These are phyloP conservation scores for Musa schizocarpa DNA, from an alignment of 176 grass and related monocot genomes.

Conservation along the genomic window DNA sequence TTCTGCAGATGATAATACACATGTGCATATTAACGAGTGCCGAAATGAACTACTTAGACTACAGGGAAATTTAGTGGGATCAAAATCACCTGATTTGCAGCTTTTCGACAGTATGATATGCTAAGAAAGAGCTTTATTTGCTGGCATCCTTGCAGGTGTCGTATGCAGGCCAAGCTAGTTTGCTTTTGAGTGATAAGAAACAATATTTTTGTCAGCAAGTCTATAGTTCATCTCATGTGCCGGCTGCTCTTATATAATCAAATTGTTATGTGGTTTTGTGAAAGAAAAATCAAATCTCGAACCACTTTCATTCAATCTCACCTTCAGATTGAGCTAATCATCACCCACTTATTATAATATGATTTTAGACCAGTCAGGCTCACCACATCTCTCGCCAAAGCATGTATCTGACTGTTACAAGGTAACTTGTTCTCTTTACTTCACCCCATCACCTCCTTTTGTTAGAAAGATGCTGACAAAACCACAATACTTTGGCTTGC, in stretches of 20 bases:
- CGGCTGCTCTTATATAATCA: background rate
- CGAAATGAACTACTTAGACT: conserved; percentile 35
- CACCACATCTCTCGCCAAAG: too few relatives aligned
- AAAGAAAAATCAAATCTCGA: background rate
- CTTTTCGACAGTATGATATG: background rate
- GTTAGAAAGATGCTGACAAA: too few relatives aligned
- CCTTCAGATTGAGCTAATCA: background rate
- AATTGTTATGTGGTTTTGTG: background rate
- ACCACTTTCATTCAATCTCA: background rate
- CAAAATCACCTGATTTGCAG: background rate
- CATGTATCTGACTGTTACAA: too few relatives aligned
- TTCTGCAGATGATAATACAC: conserved; percentile 42
- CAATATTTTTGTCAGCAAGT: background rate
- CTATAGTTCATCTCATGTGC: background rate
- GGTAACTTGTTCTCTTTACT: too few relatives aligned
- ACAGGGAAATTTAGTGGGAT: conserved; percentile 38
- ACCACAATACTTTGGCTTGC: too few relatives aligned
- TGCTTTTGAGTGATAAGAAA: background rate
- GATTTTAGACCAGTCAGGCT: too few relatives aligned
- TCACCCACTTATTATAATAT: background rate
- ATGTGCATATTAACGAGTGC: conserved; percentile 36
- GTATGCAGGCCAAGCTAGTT: background rate
- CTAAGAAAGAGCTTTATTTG: background rate
- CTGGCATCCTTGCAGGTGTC: background rate
- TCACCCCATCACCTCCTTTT: too few relatives aligned